phyloP scores from a whole-genome alignment of 2,329 filamentous ascomycete species.

The Biscogniauxia marginata region DNA sequence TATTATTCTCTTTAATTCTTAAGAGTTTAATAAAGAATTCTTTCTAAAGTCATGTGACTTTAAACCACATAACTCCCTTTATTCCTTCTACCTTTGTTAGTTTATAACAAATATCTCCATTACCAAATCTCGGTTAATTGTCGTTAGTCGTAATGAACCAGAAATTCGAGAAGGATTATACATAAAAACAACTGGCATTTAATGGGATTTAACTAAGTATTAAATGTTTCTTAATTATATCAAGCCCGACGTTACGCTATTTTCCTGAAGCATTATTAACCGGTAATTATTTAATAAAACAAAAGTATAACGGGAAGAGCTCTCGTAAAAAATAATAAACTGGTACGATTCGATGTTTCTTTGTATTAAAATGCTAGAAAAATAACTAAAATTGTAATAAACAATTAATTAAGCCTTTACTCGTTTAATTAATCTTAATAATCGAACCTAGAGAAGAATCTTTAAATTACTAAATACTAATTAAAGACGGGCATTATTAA shows the following conservation, averaged over 20 bases:
- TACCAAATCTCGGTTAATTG: conserved; percentile 18
- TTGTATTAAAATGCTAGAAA: conserved; percentile 32
- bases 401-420: conserved; percentile 27
- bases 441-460: conserved; percentile 31
- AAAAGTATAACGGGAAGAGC: conserved; percentile 3
- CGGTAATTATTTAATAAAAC: conserved; percentile 30
- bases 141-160: conserved; percentile 27
- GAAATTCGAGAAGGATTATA: conserved; percentile 22
- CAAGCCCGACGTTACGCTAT: conserved; percentile 20
- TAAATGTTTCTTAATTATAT: conserved; percentile 23
- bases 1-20: too few relatives aligned
- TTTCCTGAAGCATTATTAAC: conserved; percentile 28
- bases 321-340: conserved; percentile 27
- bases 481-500: conserved; percentile 22
- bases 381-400: conserved; percentile 27
- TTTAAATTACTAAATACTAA: conserved; percentile 5
- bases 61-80: too few relatives aligned
- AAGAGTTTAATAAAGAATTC: too few relatives aligned
- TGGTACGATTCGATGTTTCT: conserved; percentile 36
- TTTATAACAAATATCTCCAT: too few relatives aligned
- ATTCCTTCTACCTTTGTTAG: too few relatives aligned
- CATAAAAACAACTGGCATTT: too few relatives aligned
- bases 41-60: too few relatives aligned
- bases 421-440: conserved; percentile 31
- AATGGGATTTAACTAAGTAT: conserved; percentile 9